Conservation (phyloP, 345 rosid genomes). For the sweet orange (Citrus sinensis) region DNA sequence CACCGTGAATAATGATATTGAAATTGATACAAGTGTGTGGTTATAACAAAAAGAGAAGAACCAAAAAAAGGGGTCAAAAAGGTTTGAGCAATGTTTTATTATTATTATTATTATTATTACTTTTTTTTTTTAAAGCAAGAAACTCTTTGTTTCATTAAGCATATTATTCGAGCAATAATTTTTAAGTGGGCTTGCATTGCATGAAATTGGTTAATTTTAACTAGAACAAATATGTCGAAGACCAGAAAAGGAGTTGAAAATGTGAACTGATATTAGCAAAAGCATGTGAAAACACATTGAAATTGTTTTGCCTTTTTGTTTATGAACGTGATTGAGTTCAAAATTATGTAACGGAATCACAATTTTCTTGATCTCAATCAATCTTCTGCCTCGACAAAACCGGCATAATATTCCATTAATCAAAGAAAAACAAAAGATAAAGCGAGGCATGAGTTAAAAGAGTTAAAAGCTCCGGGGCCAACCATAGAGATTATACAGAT, state of each 20-base stretch:
- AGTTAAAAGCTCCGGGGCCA: not conserved
- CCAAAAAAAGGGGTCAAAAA: too few species aligned
- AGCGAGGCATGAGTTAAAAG: constrained; percentile 3
- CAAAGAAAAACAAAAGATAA: not conserved
- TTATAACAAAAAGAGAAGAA: too few species aligned
- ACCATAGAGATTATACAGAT: not conserved
- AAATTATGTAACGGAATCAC: not conserved
- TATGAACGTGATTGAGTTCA: not conserved
- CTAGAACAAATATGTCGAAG: not conserved
- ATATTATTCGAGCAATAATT: too few species aligned
- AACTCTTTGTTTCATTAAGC: too few species aligned
- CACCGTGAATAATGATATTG: too few species aligned
- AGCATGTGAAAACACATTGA: not conserved
- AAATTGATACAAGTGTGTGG: too few species aligned
- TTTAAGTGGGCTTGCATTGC: not conserved
- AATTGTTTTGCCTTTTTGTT: not conserved
- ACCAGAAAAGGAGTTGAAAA: not conserved
- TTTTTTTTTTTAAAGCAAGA: too few species aligned
- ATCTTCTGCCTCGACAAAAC: not conserved
- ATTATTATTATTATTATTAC: too few species aligned
- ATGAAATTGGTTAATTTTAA: not conserved
- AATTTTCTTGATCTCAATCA: not conserved
- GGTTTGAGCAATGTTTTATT: too few species aligned
- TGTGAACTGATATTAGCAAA: not conserved
- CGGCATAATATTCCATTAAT: not conserved